Evolutionary conservation across 2,329 filamentous ascomycete species (phyloP), one percentile per base, ranked within the genome.

Genomic region (Pseudogymnoascus sp.): DNA sequence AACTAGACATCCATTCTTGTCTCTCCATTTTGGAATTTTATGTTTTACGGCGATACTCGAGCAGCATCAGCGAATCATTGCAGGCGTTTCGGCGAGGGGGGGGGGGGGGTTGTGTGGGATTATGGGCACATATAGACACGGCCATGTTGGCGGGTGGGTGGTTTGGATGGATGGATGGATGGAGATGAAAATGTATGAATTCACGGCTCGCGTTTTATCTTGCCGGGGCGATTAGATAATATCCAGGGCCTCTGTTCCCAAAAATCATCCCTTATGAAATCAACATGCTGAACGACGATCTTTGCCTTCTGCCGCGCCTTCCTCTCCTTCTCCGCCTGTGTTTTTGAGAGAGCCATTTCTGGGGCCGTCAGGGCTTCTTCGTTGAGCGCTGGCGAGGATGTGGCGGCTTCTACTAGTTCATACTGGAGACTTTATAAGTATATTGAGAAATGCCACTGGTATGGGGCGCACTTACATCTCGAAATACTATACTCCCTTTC

Each of bases 261-360:
- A 73, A 99, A 99, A 3, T 91, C 89, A 75, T 97, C 91, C 70
- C 89, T 92, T 76, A 99, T 97, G 70, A 99, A 90, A 77, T 99
- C 95, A 65, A 95, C 77, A 78, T 97, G 92, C 72, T 93, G 87
- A 38, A 96, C 82, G 36, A 90, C 84, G 53, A 99, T 87, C 61
- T 83, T 83, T 0, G 92, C 93, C 75, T 96, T 97, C 65, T 84
- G 82, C 62, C 89, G 83, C 67, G 86, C 82, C 78, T 96, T 97
- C 73, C 82, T 87, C 67, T 96, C 87, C 70, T 89, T 96, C 64
- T 97, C 91, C 19, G 82, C 78, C 71, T 96, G 91, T n/a, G 88
- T 89, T 72, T 88, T 93, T 47, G 89, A 92, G 67, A 87, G 79
- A 47, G 82, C 77, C 21, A 78, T 68, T 17, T 83, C 81, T 68